phyloP scores from a whole-genome alignment of 2,329 filamentous ascomycete species.

The Cordyceps javanica region DNA sequence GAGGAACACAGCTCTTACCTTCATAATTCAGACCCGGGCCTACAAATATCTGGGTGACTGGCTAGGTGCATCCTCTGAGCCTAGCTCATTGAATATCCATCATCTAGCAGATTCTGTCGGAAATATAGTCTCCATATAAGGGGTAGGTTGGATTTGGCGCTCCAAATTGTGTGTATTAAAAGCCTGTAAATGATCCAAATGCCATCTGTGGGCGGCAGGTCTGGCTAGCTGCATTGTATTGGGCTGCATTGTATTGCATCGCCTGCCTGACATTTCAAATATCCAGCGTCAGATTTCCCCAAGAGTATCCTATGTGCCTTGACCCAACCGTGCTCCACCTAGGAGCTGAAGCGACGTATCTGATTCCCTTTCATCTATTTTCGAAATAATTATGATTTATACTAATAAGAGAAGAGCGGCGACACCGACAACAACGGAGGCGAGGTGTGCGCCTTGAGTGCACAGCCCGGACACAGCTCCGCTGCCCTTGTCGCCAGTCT shows the following conservation, averaged over 20 bases:
- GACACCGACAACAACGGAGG: not conserved
- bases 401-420: not conserved
- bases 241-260: not conserved
- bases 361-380: not conserved
- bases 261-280: not conserved
- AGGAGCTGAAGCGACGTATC: not conserved
- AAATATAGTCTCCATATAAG: not conserved
- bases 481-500: constrained; percentile 7
- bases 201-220: not conserved
- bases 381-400: not conserved
- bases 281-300: not conserved
- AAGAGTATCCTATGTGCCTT: constrained; percentile 11
- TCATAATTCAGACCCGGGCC: too few relatives aligned
- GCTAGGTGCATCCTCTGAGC: too few relatives aligned
- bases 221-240: not conserved
- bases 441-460: not conserved
- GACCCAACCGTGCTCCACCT: not conserved
- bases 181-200: constrained; percentile 2
- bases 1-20: too few relatives aligned
- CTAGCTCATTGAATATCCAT: too few relatives aligned
- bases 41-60: too few relatives aligned
- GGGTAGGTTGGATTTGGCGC: not conserved
- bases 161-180: constrained; percentile 2
- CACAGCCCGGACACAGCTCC: not conserved
- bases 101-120: too few relatives aligned